Evolutionary conservation across 805 yeast genomes (phyloP).

Genomic region (Saturnispora saitoi): DNA sequence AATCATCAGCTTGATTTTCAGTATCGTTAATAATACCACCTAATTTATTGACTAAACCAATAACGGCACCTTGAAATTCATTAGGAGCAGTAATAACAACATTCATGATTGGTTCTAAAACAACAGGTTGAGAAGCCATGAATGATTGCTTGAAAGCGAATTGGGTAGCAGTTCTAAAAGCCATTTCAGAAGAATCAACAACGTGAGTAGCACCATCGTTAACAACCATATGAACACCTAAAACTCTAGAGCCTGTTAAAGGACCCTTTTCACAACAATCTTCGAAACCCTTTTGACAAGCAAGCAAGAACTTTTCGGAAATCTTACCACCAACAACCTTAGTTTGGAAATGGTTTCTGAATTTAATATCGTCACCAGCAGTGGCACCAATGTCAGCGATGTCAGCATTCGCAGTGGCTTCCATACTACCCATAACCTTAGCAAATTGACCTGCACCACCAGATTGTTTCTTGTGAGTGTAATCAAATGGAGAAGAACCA

Average conservation of each 20-base stretch:
- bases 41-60: slow-evolving; percentile 84
- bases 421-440: slow-evolving; percentile 80
- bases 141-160: slow-evolving; percentile 92
- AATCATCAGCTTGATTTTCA: slow-evolving; percentile 89
- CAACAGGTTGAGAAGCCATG: slow-evolving; percentile 71
- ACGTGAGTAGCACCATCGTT: slow-evolving; percentile 97
- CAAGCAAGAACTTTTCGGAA: slow-evolving; percentile 87
- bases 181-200: slow-evolving; percentile 93
- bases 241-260: slow-evolving; percentile 84
- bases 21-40: slow-evolving; percentile 91
- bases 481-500: slow-evolving; percentile 68
- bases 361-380: slow-evolving; percentile 25
- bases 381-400: slow-evolving; percentile 31
- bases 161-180: slow-evolving; percentile 87
- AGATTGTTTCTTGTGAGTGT: slow-evolving; percentile 93
- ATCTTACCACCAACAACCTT: slow-evolving; percentile 95
- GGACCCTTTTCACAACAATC: slow-evolving; percentile 96
- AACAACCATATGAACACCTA: slow-evolving; percentile 87
- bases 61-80: slow-evolving; percentile 92
- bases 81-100: slow-evolving; percentile 90
- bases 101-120: slow-evolving; percentile 93
- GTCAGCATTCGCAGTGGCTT: slow-evolving; percentile 41
- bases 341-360: slow-evolving; percentile 68
- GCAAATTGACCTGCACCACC: slow-evolving; percentile 99
- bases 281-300: slow-evolving; percentile 92